These are phyloP conservation scores for Thinopyrum obtusiflorum DNA, from an alignment of 202 grass and related monocot genomes.

Conservation along the genomic window DNA sequence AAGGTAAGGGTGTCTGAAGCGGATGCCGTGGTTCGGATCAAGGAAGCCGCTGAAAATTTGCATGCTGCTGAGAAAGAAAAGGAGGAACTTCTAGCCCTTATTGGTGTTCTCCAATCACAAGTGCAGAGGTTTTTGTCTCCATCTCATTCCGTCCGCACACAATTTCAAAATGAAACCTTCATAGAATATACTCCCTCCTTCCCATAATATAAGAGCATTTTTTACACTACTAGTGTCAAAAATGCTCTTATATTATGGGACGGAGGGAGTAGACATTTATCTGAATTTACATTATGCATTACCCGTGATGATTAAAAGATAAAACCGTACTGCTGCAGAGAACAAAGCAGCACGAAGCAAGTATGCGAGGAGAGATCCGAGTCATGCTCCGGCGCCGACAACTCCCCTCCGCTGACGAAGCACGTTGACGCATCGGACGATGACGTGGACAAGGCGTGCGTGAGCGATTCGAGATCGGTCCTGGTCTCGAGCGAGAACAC, in stretches of 20 bases:
- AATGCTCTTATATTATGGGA: too few relatives aligned
- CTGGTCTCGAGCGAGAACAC: conserved; percentile 47
- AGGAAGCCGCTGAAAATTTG: conserved; percentile 59
- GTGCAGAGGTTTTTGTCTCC: conserved; percentile 66
- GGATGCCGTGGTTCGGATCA: conserved; percentile 56
- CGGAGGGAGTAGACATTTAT: too few relatives aligned
- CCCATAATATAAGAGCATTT: too few relatives aligned
- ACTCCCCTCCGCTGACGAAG: conserved; percentile 73
- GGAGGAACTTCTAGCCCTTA: conserved; percentile 72
- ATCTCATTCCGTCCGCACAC: background rate
- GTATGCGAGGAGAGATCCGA: conserved; percentile 77
- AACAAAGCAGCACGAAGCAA: conserved; percentile 68
- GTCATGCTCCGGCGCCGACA: conserved; percentile 52
- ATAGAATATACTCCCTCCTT: too few relatives aligned
- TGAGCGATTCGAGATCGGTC: conserved; percentile 60
- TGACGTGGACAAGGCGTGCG: conserved; percentile 89
- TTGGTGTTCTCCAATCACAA: conserved; percentile 76
- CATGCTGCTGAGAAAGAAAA: conserved; percentile 63
- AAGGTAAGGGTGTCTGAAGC: conserved; percentile 67
- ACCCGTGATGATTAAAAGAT: background rate
- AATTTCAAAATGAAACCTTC: background rate
- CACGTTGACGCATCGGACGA: conserved; percentile 81
- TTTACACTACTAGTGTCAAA: too few relatives aligned
- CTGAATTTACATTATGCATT: background rate
- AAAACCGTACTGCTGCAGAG: conserved; percentile 40